Evolutionary conservation across 495 filamentous ascomycete species (phyloP), one percentile per base, ranked within the genome.

Genomic region (Bombardia bombarda): DNA sequence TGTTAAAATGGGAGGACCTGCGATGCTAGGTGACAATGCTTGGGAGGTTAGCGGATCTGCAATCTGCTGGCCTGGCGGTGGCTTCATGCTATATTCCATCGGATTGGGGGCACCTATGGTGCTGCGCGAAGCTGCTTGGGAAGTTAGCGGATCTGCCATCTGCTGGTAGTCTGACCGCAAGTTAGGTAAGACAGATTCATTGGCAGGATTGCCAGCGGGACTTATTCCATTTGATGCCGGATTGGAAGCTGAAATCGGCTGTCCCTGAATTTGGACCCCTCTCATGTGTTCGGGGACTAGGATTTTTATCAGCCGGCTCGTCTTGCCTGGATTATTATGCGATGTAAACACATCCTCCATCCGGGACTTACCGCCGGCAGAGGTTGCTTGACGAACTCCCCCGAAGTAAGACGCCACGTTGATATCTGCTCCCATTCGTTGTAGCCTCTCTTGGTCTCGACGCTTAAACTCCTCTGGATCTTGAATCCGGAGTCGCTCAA

Each of bases 381-480:
- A 18, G 30, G 9, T 42, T 30, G 44, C 43, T 31, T 40, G 31
- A 14, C 7, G 20, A 20, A 16, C 13, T 19, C 30, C 12, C 4
- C 31, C 13, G 7, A 20, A 31, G n/a, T 14, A 28, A 28, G 30
- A 25, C 30, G 38, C 24, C 24, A 41, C n/a, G n/a, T n/a, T n/a
- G n/a, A n/a, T n/a, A n/a, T n/a, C n/a, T n/a, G n/a, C n/a, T 39
- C 22, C 18, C 16, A 24, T n/a, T 10, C 22, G 12, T 36, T 17
- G 24, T 1, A 6, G 3, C 33, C 41, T 36, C 32, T 55, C 41
- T 2, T 35, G 40, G 16, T 49, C 52, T 28, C 38, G 42, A 16
- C 45, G 49, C 23, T 34, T 42, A 31, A 52, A 56, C 45, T 56
- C 55, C 12, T 46, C 47, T 6, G 58, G 63, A 19, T 64, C 42